Percentiles rank a stretch among this genome's conserved stretches.
Conservation (phyloP, 2,329 filamentous ascomycete genomes). For the Penicillium hesseltinei region DNA sequence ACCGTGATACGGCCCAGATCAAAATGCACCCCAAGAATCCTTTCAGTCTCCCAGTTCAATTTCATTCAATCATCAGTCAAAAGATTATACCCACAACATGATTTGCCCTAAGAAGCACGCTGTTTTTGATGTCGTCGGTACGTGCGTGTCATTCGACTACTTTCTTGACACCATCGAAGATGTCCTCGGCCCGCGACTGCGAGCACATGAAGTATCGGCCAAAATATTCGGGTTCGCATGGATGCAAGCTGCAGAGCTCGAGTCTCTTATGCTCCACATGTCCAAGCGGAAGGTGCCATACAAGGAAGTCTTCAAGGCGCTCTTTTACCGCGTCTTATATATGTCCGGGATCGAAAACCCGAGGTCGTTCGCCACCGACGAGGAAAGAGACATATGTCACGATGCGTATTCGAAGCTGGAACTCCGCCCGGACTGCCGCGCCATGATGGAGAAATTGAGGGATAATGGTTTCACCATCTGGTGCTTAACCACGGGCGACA, state of each 20-base stretch:
- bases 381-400: slow-evolving; percentile 40
- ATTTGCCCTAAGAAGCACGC: slow-evolving; percentile 39
- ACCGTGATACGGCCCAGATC: too few species aligned
- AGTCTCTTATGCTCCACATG: slow-evolving; percentile 48
- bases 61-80: neutral
- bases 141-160: slow-evolving; percentile 46
- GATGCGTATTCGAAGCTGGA: slow-evolving; percentile 36
- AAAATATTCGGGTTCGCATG: slow-evolving; percentile 45
- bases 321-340: slow-evolving; percentile 47
- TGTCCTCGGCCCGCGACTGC: slow-evolving; percentile 39
- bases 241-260: slow-evolving; percentile 46
- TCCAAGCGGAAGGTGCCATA: slow-evolving; percentile 43
- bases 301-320: slow-evolving; percentile 38
- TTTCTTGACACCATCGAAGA: slow-evolving; percentile 40
- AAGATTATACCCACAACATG: neutral
- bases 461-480: slow-evolving; percentile 53
- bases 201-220: slow-evolving; percentile 34
- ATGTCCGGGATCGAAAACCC: slow-evolving; percentile 44
- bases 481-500: slow-evolving; percentile 55
- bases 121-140: slow-evolving; percentile 55
- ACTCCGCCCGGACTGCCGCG: slow-evolving; percentile 36
- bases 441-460: slow-evolving; percentile 44
- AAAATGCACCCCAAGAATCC: neutral
- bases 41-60: neutral
- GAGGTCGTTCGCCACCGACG: slow-evolving; percentile 38